phyloP scores from a whole-genome alignment of 1,139 yeast species.

The Scheffersomyces insectosa region DNA sequence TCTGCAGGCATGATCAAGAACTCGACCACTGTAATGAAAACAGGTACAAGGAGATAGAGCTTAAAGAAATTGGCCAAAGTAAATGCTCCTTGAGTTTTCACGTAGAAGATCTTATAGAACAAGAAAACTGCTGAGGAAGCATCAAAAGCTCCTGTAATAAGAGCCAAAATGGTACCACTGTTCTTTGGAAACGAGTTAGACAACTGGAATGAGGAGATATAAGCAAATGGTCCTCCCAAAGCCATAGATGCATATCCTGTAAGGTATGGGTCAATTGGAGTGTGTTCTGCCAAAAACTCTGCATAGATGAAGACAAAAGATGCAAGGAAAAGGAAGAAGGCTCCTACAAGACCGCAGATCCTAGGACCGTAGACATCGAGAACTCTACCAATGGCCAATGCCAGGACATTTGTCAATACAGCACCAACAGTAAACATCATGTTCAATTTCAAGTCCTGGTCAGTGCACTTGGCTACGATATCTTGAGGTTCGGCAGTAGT shows the following conservation, averaged over 20 bases:
- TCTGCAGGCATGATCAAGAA: slow-evolving; percentile 42
- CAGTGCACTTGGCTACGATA: slow-evolving; percentile 32
- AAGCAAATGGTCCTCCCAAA: slow-evolving; percentile 49
- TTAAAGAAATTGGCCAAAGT: slow-evolving; percentile 35
- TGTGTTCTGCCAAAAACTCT: slow-evolving; percentile 12
- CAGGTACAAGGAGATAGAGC: slow-evolving; percentile 39
- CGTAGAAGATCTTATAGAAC: slow-evolving; percentile 35
- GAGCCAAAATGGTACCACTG: slow-evolving; percentile 44
- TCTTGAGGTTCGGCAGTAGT: not conserved
- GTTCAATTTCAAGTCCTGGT: slow-evolving; percentile 46
- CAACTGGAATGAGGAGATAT: slow-evolving; percentile 46
- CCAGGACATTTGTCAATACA: slow-evolving; percentile 45
- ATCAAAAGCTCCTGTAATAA: slow-evolving; percentile 49
- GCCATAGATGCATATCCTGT: slow-evolving; percentile 44
- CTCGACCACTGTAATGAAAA: slow-evolving; percentile 40
- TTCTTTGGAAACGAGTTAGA: slow-evolving; percentile 45
- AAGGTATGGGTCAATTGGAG: slow-evolving; percentile 40
- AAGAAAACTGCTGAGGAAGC: slow-evolving; percentile 49
- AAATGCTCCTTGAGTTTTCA: slow-evolving; percentile 26
- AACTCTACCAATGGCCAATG: slow-evolving; percentile 40
- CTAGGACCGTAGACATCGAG: slow-evolving; percentile 46
- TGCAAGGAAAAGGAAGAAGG: slow-evolving; percentile 37
- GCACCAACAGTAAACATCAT: slow-evolving; percentile 50
- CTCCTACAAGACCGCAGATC: slow-evolving; percentile 45
- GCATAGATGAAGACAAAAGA: slow-evolving; percentile 41